Evolutionary conservation across 306 rosid genomes (phyloP), one percentile per base, ranked within the genome.

Genomic region (Vicia villosa): DNA sequence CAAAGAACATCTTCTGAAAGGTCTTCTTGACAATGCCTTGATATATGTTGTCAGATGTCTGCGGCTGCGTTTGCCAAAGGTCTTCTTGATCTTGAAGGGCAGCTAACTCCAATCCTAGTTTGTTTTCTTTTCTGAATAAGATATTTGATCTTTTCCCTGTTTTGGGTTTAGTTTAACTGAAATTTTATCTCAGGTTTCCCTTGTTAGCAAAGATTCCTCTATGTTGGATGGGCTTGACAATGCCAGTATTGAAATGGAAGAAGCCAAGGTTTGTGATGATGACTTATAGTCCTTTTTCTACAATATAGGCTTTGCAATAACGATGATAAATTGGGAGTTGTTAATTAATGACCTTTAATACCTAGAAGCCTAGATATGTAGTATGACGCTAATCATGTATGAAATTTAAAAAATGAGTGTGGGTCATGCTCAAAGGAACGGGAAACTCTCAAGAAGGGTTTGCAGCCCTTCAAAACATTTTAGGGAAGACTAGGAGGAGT

Each of bases 41-140:
- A 54, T 32, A 70, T 77, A 70, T 74, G 73, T 74, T 77, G 70
- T 73, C 86, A 93, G 98, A 93, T 90, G 98, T 93, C 98, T 78
- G 98, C 98, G 47, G 98, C 98, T 41, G 98, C 98, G 66, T 93
- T 93, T 79, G 98, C 98, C 66, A 93, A 93, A 81, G 98, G 98
- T 71, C 96, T 93, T 59, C 98, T 93, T 77, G 98, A 93, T 77
- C 89, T 93, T 13, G 98, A 93, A 82, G 98, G 98, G 56, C 97
- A 88, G 79, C 83, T 93, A 60, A 93, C 98, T 47, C 98, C 98
- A 54, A 93, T 93, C 78, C 90, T 93, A 96, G 98, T 93, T 66
- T 21, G 66, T 52, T 59, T 5, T 36, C 38, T 49, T n/a, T n/a
- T n/a, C n/a, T 66, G n/a, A 41, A 51, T 75, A 65, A 60, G 28